These are phyloP conservation scores for Yamadazyma triangularis DNA, from an alignment of 1,139 yeast genomes.

Conservation along the genomic window DNA sequence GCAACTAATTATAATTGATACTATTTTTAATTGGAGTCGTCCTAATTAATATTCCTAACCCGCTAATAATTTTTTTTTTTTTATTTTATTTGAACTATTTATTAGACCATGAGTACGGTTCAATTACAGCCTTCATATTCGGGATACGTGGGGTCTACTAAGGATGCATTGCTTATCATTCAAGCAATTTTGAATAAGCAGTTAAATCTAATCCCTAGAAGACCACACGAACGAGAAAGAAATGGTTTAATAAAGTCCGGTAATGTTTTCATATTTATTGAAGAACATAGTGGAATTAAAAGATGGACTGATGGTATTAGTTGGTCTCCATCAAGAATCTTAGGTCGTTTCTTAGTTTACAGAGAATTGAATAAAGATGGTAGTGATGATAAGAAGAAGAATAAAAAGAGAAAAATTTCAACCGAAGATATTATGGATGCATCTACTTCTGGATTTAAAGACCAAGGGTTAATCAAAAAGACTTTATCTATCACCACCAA, in stretches of 20 bases:
- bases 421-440: conserved; percentile 11
- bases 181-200: conserved; percentile 68
- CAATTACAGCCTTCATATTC: conserved; percentile 55
- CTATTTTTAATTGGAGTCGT: too few species aligned
- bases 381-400: conserved; percentile 12
- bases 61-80: too few species aligned
- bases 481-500: conserved; percentile 59
- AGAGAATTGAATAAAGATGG: conserved; percentile 62
- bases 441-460: conserved; percentile 53
- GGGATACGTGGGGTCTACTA: conserved; percentile 78
- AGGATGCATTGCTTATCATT: conserved; percentile 77
- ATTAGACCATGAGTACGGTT: conserved; percentile 17
- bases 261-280: conserved; percentile 78
- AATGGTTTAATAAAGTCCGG: conserved; percentile 66
- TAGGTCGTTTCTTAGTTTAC: conserved; percentile 79
- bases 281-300: conserved; percentile 76
- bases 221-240: conserved; percentile 83
- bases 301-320: conserved; percentile 94
- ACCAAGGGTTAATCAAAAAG: conserved; percentile 76
- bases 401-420: conserved; percentile 20
- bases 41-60: too few species aligned
- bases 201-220: conserved; percentile 62
- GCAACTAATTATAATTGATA: too few species aligned
- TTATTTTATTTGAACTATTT: too few species aligned
- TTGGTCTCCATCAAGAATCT: conserved; percentile 87